Base-by-base conservation (phyloP, 306 rosid genomes). In the Castanospermum australe region DNA sequence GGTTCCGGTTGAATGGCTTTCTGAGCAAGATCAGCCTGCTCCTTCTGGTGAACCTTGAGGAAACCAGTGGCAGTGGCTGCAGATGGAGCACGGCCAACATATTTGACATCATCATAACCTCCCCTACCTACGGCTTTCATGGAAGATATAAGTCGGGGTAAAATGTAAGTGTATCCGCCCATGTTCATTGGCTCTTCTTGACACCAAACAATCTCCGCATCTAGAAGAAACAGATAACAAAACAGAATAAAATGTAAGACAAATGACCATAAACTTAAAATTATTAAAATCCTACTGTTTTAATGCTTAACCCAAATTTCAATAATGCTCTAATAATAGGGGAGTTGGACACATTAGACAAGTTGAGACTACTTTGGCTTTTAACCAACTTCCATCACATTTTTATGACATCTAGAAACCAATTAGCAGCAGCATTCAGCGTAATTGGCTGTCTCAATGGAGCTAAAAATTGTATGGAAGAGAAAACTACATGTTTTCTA, bases 131-230 rank as follows among this genome's bases (percentile, higher is more conserved):
- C 81, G 0, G 93, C 84, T 80, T 86, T 91, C 97, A 96, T 73
- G 72, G 99, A 90, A 6, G 96, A 81, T 84, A 78, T 68, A 41
- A 93, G 97, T 50, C 97, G 87, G 28, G 97, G 96, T 45, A 87
- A 70, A 45, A 93, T 65, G 64, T 96, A 93, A 62, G 56, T 81
- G 84, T 88, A 93, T 36, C 88, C 99, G 57, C 99, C 99, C 99
- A 96, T 96, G 89, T 93, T 96, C 98, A 96, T 88, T 21, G 98
- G 91, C 83, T 96, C 99, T 80, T 96, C 99, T 84, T 96, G 99
- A 81, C 96, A 91, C 99, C 99, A 96, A 28, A 91, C 98, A 54
- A 91, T 20, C 88, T 96, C 99, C 1, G 98, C 98, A 88, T 96
- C 99, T 96, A 69, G 72, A 72, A 47, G 33, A 83, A 85, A 55